Percentiles rank a stretch among this genome's conserved stretches.
Conservation (phyloP, 441 rosid species). For the Dalechampia spathulata region DNA sequence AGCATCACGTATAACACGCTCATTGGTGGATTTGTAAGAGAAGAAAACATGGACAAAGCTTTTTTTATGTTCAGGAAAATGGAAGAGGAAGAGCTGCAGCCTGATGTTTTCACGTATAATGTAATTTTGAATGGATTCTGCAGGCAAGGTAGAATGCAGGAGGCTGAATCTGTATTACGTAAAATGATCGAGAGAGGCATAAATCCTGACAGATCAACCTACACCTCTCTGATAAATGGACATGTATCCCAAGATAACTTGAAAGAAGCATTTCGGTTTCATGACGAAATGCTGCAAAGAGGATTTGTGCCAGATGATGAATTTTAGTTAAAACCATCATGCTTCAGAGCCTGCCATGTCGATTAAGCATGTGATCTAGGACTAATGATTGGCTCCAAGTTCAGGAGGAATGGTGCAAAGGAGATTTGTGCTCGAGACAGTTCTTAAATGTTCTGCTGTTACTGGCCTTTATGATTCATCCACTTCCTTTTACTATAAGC, state of each 20-base stretch:
- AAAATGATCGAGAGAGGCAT: conserved; percentile 67
- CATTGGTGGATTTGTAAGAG: conserved; percentile 58
- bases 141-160: conserved; percentile 69
- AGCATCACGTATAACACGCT: conserved; percentile 67
- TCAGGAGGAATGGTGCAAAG: conserved; percentile 59
- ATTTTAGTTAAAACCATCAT: conserved; percentile 27
- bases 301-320: conserved; percentile 84
- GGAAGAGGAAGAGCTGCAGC: conserved; percentile 48
- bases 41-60: conserved; percentile 63
- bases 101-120: conserved; percentile 61
- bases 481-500: conserved; percentile 5
- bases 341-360: neutral
- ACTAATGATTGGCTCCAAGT: conserved; percentile 42
- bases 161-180: conserved; percentile 47
- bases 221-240: conserved; percentile 69
- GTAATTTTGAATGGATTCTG: conserved; percentile 64
- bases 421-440: conserved; percentile 53
- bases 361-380: conserved; percentile 30
- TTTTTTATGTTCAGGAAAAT: conserved; percentile 46
- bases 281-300: conserved; percentile 76
- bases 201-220: conserved; percentile 63
- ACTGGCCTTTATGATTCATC: neutral
- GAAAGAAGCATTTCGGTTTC: conserved; percentile 74
- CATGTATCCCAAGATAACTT: conserved; percentile 64
- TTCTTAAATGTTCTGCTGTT: conserved; percentile 8